phyloP scores from a whole-genome alignment of 164 flowering plant species.

The Vitis cinerea region DNA sequence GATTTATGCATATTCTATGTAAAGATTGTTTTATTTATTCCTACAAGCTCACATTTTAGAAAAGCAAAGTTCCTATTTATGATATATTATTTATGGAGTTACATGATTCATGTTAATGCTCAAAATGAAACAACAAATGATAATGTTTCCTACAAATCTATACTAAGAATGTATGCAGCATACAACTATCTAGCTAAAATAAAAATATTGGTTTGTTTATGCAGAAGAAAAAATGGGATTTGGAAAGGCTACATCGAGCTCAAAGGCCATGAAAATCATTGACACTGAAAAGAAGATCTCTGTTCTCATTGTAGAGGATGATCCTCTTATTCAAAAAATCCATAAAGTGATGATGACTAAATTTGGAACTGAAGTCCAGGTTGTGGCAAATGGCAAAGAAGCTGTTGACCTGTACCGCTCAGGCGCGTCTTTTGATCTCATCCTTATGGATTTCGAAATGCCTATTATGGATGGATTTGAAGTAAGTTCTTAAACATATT shows the following conservation, averaged over 20 bases:
- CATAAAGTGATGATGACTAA: conserved; percentile 20
- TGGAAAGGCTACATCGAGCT: no score
- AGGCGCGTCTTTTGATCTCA: conserved; percentile 24
- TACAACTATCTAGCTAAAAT: no score
- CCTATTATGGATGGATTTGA: conserved; percentile 37
- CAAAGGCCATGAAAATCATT: not conserved
- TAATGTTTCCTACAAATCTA: no score
- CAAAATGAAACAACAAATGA: no score
- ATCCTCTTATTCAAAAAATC: conserved; percentile 15
- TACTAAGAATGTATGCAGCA: no score
- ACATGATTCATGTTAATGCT: no score
- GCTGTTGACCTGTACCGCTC: conserved; percentile 22
- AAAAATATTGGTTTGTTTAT: not conserved
- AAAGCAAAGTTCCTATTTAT: no score
- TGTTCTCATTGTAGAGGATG: conserved; percentile 30
- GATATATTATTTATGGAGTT: no score
- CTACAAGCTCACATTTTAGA: no score
- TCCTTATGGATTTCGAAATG: conserved; percentile 42
- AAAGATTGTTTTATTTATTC: no score
- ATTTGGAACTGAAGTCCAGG: conserved; percentile 12
- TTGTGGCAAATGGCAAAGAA: conserved; percentile 30
- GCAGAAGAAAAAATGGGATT: not conserved
- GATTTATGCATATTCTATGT: no score
- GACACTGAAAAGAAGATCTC: conserved; percentile 2
- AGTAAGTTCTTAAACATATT: conserved; percentile 13